These are phyloP conservation scores for Colletotrichum destructivum DNA, from an alignment of 2,329 filamentous ascomycete species.

Conservation along the genomic window DNA sequence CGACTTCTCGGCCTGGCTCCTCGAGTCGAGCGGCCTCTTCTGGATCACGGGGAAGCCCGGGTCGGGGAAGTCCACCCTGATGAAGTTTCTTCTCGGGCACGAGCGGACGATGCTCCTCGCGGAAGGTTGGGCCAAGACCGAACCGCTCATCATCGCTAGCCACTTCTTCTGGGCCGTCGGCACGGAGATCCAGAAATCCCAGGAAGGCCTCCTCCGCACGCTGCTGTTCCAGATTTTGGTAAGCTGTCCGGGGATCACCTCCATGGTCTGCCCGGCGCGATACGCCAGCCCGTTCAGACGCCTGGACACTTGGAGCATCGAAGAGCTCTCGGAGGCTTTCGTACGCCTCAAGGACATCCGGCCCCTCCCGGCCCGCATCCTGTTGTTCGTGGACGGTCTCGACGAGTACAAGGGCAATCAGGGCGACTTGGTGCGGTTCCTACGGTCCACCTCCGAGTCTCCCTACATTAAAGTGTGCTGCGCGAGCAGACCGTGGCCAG, in stretches of 20 bases:
- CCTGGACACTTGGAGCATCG: slow-evolving; percentile 46
- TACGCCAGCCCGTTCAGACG: background rate
- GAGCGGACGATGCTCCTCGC: slow-evolving; percentile 44
- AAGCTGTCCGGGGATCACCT: background rate
- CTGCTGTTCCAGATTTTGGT: slow-evolving; percentile 40
- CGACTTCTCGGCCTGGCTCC: slow-evolving; percentile 49
- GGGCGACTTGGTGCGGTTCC: slow-evolving; percentile 48
- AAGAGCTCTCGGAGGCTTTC: slow-evolving; percentile 47
- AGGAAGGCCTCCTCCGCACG: slow-evolving; percentile 54
- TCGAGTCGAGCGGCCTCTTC: slow-evolving; percentile 47
- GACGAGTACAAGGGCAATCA: slow-evolving; percentile 54
- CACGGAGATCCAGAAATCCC: slow-evolving; percentile 55
- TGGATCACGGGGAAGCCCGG: slow-evolving; percentile 61
- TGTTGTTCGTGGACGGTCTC: slow-evolving; percentile 51
- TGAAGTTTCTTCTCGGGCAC: slow-evolving; percentile 55
- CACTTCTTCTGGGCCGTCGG: slow-evolving; percentile 62
- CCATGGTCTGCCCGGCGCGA: background rate
- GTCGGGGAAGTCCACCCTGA: slow-evolving; percentile 63
- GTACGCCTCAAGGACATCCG: slow-evolving; percentile 27
- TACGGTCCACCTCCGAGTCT: slow-evolving; percentile 42
- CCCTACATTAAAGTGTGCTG: slow-evolving; percentile 51
- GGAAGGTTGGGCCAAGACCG: slow-evolving; percentile 51
- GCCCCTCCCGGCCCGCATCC: slow-evolving; percentile 1
- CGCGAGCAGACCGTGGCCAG: slow-evolving; percentile 51
- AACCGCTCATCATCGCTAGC: slow-evolving; percentile 49